phyloP scores from a whole-genome alignment of 2,329 filamentous ascomycete genomes.

The Scolecobasidium constrictum region DNA sequence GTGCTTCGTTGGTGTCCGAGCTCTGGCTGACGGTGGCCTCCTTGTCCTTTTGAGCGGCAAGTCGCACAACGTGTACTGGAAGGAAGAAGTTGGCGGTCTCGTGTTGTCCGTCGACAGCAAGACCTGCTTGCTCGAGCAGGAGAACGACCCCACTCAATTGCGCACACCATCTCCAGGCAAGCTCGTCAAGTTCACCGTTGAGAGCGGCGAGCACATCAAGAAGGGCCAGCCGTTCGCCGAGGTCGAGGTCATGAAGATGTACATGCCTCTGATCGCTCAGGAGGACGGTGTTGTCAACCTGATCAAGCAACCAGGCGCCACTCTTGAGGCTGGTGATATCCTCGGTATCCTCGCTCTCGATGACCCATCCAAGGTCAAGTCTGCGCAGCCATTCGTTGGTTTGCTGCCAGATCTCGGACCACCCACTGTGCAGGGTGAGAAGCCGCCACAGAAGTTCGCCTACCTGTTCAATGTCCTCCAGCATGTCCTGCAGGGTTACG shows the following conservation, averaged over 20 bases:
- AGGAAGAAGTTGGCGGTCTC: slow-evolving; percentile 93
- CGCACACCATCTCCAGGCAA: slow-evolving; percentile 92
- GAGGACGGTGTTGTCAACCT: slow-evolving; percentile 95
- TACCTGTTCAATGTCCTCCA: slow-evolving; percentile 66
- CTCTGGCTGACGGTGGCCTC: slow-evolving; percentile 86
- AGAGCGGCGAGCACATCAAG: slow-evolving; percentile 86
- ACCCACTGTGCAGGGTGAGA: slow-evolving; percentile 78
- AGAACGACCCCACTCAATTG: slow-evolving; percentile 96
- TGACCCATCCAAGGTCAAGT: slow-evolving; percentile 92
- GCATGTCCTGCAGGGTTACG: slow-evolving; percentile 86
- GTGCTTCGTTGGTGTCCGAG: slow-evolving; percentile 83
- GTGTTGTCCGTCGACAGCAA: slow-evolving; percentile 95
- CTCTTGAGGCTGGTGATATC: slow-evolving; percentile 93
- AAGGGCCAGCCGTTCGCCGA: slow-evolving; percentile 91
- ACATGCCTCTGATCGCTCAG: slow-evolving; percentile 93
- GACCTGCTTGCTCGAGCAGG: slow-evolving; percentile 94
- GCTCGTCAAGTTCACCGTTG: slow-evolving; percentile 93
- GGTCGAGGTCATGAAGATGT: slow-evolving; percentile 99
- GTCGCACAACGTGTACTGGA: slow-evolving; percentile 99
- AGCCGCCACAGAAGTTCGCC: slow-evolving; percentile 79
- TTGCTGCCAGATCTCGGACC: slow-evolving; percentile 80
- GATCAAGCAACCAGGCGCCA: slow-evolving; percentile 98
- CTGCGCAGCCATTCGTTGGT: slow-evolving; percentile 85
- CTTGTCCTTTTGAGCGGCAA: slow-evolving; percentile 82
- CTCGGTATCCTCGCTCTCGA: slow-evolving; percentile 94